phyloP scores from a whole-genome alignment of 495 filamentous ascomycete species.

The Aspergillus kassunensis region DNA sequence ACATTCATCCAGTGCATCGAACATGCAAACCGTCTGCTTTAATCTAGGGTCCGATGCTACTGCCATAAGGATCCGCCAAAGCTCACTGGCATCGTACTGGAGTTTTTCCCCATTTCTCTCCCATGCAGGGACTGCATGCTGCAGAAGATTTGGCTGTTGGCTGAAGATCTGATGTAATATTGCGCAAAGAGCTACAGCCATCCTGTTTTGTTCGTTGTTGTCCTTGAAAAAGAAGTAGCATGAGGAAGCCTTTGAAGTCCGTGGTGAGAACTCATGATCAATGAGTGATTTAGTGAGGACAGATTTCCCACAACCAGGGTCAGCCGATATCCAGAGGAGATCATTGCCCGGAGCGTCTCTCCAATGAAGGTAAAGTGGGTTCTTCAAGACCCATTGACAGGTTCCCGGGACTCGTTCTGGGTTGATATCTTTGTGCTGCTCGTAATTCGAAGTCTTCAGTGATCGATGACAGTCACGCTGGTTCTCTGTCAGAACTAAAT shows the following conservation, averaged over 20 bases:
- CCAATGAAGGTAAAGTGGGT: background rate
- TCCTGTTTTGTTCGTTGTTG: constrained; percentile 29
- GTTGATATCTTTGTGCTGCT: too few species aligned
- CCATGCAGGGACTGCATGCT: constrained; percentile 15
- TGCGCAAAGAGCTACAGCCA: constrained; percentile 30
- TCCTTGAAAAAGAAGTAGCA: constrained; percentile 50
- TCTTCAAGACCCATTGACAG: background rate
- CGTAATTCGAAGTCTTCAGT: too few species aligned
- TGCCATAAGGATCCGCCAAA: constrained; percentile 31
- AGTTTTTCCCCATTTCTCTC: constrained; percentile 14
- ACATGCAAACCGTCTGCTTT: constrained; percentile 28
- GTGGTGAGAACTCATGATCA: too few species aligned
- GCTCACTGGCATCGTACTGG: constrained; percentile 18
- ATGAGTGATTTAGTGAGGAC: background rate
- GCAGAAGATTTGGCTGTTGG: constrained; percentile 22
- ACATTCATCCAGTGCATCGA: constrained; percentile 45
- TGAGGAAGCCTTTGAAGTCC: too few species aligned
- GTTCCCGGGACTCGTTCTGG: background rate
- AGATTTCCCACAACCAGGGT: background rate
- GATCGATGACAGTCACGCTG: too few species aligned
- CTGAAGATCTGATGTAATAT: constrained; percentile 41
- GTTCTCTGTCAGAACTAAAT: too few species aligned
- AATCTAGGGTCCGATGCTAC: constrained; percentile 15
- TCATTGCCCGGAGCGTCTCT: background rate
- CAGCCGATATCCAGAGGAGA: background rate